Evolutionary conservation across 495 filamentous ascomycete genomes (phyloP), one percentile per base, ranked within the genome.

Genomic region (Barbatosphaeria neglecta): DNA sequence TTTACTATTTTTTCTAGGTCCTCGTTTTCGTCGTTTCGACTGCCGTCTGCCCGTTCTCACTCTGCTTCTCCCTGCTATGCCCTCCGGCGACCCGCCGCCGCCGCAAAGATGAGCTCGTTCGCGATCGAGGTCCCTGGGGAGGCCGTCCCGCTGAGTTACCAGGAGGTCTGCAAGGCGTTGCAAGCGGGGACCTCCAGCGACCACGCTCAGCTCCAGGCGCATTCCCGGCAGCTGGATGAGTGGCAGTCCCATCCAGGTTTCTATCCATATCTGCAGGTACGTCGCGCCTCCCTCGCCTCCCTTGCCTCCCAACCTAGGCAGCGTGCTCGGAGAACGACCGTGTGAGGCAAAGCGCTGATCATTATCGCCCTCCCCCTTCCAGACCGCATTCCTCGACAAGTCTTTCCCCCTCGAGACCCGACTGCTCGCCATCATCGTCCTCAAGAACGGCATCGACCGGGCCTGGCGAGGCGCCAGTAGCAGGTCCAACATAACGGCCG

Each of bases 381-480:
- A 93, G 83, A 77, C 82, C 46, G 74, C 83, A 6, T 95, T 87
- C 58, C 66, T 94, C 40, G 84, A 95, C 63, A 78, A 80, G 37
- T 74, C 74, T 5, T 67, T 90, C 1, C 86, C 87, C 10, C 55
- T 72, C 13, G 81, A 90, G 53, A 74, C 87, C 37, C 83, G 92
- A 43, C 86, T 92, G 59, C 76, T 95, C n/a, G 80, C 88, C 16
- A 80, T 95, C 43, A 96, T 95, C 49, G 86, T 93, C 57, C 68
- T 98, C 45, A 96, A 96, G 60, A 95, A 96, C 61, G 92, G 87
- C 22, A 86, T 95, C 56, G 90, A 96, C 55, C 88, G 84, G 60
- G 87, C 86, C 61, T 98, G 92, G 92, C 76, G 92, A 55, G 22
- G 53, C 17, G 77, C 80, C 35, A 81, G 77, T 3, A 75, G 83